Base-by-base conservation (phyloP, 352 stramenopile species). In the Pythium sukuiense region DNA sequence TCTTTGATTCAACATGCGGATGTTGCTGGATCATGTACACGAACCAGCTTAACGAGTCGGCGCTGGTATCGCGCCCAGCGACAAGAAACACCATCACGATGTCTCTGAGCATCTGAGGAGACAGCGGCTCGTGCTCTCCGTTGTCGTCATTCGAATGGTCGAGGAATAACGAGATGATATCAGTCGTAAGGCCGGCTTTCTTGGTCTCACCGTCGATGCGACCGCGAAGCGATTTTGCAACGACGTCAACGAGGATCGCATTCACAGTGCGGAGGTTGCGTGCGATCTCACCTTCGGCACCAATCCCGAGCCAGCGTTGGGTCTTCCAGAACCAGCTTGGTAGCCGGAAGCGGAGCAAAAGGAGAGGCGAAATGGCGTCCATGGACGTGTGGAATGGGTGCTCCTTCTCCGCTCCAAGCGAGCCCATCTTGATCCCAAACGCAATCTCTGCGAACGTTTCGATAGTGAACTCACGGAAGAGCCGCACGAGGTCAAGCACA, bases 41-140 rank as follows among this genome's bases (percentile, higher is more conserved):
- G 57, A 87, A 80, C 83, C 85, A 93, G 24, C 64, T 75, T 11
- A 93, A 58, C 11, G 80, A 75, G 41, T 81, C 74, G 1, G 85
- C 79, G 6, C 78, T 89, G 0, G 85, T 90, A 59, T 87, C 79
- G 11, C 76, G 66, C 0, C 76, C 79, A 2, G 74, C 79, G 13
- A 87, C 60, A 11, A 83, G 66, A 24, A 84, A 84, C 9, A 73
- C 76, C 32, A 85, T 55, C 9, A 83, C 73, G 29, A 87, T 77
- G 54, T 81, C 68, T 12, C 72, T 57, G 35, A 87, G 55, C 39
- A 69, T 70, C 29, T 71, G 49, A 3, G 61, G 56, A 2, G 54
- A 62, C 12, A 69, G 56, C 14, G 62, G n/a, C 6, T 48, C 26
- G 9, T 62, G 32, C 2, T 61, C 52, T n/a, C 58, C 37, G 14